Evolutionary conservation across 2,329 filamentous ascomycete genomes (phyloP).

Genomic region (Eurotiales sp.): DNA sequence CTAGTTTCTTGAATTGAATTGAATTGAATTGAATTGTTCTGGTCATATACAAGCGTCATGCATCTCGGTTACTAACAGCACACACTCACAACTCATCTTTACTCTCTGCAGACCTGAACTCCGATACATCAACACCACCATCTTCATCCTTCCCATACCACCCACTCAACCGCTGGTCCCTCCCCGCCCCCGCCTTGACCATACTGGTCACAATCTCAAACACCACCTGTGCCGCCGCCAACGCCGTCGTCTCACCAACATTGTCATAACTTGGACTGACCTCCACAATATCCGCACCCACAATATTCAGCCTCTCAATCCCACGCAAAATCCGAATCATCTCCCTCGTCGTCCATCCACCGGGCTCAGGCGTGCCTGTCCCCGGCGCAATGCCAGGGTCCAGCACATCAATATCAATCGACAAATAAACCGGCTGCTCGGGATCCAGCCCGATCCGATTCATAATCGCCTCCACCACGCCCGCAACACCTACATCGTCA

Average conservation of each 20-base stretch:
- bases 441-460: slow-evolving; percentile 60
- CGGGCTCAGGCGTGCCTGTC: slow-evolving; percentile 84
- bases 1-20: not conserved
- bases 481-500: slow-evolving; percentile 71
- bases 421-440: slow-evolving; percentile 75
- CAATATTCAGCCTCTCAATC: slow-evolving; percentile 76
- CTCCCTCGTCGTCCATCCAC: slow-evolving; percentile 87
- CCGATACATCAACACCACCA: slow-evolving; percentile 11
- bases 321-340: slow-evolving; percentile 78
- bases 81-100: slow-evolving; percentile 24
- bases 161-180: slow-evolving; percentile 32
- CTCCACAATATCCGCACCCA: slow-evolving; percentile 88
- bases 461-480: slow-evolving; percentile 68
- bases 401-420: slow-evolving; percentile 76
- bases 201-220: slow-evolving; percentile 75
- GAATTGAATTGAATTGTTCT: not conserved
- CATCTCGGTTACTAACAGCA: too few species aligned
- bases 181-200: slow-evolving; percentile 42
- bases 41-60: too few species aligned
- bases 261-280: slow-evolving; percentile 83
- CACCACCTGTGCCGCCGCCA: slow-evolving; percentile 78
- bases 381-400: slow-evolving; percentile 69
- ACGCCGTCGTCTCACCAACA: slow-evolving; percentile 71
- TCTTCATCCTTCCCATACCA: slow-evolving; percentile 36
- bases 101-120: slow-evolving; percentile 5